Evolutionary conservation across 2,329 filamentous ascomycete species (phyloP), one percentile per base, ranked within the genome.

Genomic region (Apiospora pterosperma): DNA sequence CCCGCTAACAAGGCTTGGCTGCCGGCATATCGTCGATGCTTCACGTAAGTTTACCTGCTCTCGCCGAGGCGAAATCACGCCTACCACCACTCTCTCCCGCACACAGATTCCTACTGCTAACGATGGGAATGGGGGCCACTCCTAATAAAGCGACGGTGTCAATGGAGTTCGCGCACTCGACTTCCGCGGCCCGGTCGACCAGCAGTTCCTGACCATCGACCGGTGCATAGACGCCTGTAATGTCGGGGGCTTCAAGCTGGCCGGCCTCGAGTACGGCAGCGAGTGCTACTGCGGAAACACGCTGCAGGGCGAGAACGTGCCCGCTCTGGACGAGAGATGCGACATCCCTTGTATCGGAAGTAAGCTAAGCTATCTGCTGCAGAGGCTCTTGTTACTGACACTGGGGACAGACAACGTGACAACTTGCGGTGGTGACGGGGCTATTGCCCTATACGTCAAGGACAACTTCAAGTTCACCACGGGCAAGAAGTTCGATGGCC

Each of bases 251-350:
- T 78, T 73, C 65, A 66, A 65, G 5, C 79, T 79, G 63, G 80
- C 80, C 11, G 81, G 80, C 10, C 67, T 81, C 0, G 80, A 83
- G 67, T 81, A 77, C 65, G 73, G 71, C 23, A 71, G 69, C 21
- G 77, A 83, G 67, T 84, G 82, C 71, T 84, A 77, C 71, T 84
- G 80, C 68, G 76, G 71, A 16, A 55, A 55, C 28, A n/a, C 48
- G 11, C 28, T 55, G 16, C 48, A 55, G 48, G 48, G 48, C 28
- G 48, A 55, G 28, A 55, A 55, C 19, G 8, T 11, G 28, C 48
- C 48, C 5, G 10, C 25, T 19, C 28, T 55, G 48, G 48, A 55
- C 48, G 48, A 55, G 28, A 16, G 16, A 1, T 55, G 48, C 28
- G 28, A 55, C 16, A 10, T 55, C 4, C 48, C 48, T 19, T 55